A percentile compares a stretch with the other conserved stretches of the same genome.
Evolutionary conservation across 2,329 filamentous ascomycete species (phyloP).

Genomic region (Aspergillus ochraceus): DNA sequence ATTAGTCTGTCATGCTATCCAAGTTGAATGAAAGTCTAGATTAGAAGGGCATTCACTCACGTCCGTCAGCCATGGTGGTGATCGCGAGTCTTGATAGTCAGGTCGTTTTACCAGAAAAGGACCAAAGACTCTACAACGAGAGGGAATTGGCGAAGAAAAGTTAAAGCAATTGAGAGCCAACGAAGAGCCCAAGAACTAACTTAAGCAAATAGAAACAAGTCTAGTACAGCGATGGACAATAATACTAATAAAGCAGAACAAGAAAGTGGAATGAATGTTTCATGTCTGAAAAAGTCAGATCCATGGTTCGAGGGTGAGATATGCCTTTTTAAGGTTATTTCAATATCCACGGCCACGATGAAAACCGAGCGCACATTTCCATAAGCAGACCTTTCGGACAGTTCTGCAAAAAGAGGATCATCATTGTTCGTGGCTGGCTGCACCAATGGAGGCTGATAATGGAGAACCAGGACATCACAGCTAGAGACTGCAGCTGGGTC

Average conservation of each 20-base stretch:
- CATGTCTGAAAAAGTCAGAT: conserved; percentile 7
- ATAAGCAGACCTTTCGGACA: conserved; percentile 11
- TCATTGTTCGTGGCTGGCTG: conserved; percentile 29
- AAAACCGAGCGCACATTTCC: neutral
- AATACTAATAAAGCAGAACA: neutral
- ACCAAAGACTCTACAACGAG: conserved; percentile 1
- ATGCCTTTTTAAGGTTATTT: conserved; percentile 22
- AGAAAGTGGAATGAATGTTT: conserved; percentile 13
- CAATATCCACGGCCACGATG: conserved; percentile 11
- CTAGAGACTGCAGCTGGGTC: conserved; percentile 29
- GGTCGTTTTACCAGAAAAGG: neutral
- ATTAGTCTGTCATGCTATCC: conserved; percentile 10
- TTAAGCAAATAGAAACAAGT: neutral
- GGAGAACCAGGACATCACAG: conserved; percentile 24
- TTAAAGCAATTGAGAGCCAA: neutral
- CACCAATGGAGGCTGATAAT: conserved; percentile 28
- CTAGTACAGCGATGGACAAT: neutral
- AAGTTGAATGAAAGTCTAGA: too few species aligned
- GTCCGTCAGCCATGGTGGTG: conserved; percentile 56
- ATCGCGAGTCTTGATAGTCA: neutral
- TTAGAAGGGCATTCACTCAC: conserved; percentile 41
- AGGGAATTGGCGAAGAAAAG: neutral
- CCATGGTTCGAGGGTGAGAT: conserved; percentile 21
- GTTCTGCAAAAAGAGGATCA: conserved; percentile 22
- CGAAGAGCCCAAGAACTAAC: neutral